Evolutionary conservation across 1,139 yeast species (phyloP).

Genomic region (Suhomyces anneliseae): DNA sequence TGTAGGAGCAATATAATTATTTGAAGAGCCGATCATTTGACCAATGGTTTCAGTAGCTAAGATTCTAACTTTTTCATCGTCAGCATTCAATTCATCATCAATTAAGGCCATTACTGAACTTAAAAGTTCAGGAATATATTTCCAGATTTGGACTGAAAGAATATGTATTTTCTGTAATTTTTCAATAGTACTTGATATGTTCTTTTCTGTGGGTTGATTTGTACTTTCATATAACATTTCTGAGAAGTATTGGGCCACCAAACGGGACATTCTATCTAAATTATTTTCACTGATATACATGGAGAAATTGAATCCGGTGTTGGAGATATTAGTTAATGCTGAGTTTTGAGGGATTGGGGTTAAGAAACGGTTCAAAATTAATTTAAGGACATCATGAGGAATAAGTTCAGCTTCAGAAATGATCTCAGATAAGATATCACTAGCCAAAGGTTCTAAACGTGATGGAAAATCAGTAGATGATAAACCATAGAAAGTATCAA

Average conservation of each 20-base stretch:
- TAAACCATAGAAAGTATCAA: slow-evolving; percentile 63
- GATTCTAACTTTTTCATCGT: slow-evolving; percentile 59
- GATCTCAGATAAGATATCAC: slow-evolving; percentile 74
- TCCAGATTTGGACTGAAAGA: slow-evolving; percentile 72
- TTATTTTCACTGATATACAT: slow-evolving; percentile 69
- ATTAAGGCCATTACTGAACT: slow-evolving; percentile 76
- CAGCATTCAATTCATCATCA: slow-evolving; percentile 78
- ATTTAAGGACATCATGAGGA: slow-evolving; percentile 62
- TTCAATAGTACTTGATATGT: slow-evolving; percentile 22
- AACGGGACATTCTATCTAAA: slow-evolving; percentile 73
- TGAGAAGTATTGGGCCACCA: slow-evolving; percentile 76
- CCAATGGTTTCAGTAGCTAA: slow-evolving; percentile 79
- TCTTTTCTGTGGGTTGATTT: slow-evolving; percentile 19
- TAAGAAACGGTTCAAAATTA: slow-evolving; percentile 57
- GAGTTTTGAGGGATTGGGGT: slow-evolving; percentile 14
- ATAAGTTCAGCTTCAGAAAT: slow-evolving; percentile 70
- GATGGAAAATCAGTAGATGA: slow-evolving; percentile 39
- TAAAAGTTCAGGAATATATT: slow-evolving; percentile 70
- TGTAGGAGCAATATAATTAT: slow-evolving; percentile 15
- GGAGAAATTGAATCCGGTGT: slow-evolving; percentile 68
- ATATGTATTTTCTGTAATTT: slow-evolving; percentile 61
- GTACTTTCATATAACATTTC: slow-evolving; percentile 63
- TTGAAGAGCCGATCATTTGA: slow-evolving; percentile 49
- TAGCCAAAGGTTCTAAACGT: slow-evolving; percentile 56
- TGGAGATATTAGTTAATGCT: slow-evolving; percentile 27